Evolutionary conservation across 139 green algal species (phyloP).

Genomic region (Haematococcus lacustris): DNA sequence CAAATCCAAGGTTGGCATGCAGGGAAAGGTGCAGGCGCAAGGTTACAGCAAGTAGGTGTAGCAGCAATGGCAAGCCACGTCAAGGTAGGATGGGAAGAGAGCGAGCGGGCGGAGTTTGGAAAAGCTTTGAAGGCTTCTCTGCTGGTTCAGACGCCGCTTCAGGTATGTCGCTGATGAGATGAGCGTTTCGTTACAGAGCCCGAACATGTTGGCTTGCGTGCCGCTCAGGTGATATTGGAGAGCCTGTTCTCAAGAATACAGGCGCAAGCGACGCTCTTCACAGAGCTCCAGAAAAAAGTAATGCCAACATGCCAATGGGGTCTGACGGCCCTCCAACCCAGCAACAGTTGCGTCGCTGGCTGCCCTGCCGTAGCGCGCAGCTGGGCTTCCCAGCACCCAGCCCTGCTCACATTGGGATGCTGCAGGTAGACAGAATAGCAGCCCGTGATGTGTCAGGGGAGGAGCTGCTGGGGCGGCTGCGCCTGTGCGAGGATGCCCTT

Average conservation of each 20-base stretch:
- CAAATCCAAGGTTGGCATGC: no score
- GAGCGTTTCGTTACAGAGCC: background rate
- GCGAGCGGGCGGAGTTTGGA: slow-evolving; percentile 15
- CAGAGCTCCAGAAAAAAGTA: slow-evolving; percentile 8
- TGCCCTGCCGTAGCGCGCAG: background rate
- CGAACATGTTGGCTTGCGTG: slow-evolving; percentile 1
- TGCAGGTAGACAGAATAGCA: slow-evolving; percentile 34
- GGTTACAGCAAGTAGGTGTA: no score
- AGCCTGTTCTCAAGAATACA: slow-evolving; percentile 15
- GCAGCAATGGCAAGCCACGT: no score
- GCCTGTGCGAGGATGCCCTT: slow-evolving; percentile 19
- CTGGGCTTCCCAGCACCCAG: background rate
- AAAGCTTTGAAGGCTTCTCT: slow-evolving; percentile 31
- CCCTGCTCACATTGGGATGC: slow-evolving; percentile 2
- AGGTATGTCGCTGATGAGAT: slow-evolving; percentile 7
- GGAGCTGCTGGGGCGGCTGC: slow-evolving; percentile 25
- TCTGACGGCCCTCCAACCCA: background rate
- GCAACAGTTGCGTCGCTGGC: background rate
- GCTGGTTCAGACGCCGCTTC: slow-evolving; percentile 46
- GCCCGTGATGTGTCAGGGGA: slow-evolving; percentile 19
- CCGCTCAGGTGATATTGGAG: slow-evolving; percentile 19
- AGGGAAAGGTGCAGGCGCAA: no score
- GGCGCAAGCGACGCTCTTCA: slow-evolving; percentile 9
- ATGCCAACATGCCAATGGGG: background rate
- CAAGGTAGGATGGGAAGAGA: background rate